phyloP scores from a whole-genome alignment of 2,329 filamentous ascomycete genomes.

The Talaromyces sp. region DNA sequence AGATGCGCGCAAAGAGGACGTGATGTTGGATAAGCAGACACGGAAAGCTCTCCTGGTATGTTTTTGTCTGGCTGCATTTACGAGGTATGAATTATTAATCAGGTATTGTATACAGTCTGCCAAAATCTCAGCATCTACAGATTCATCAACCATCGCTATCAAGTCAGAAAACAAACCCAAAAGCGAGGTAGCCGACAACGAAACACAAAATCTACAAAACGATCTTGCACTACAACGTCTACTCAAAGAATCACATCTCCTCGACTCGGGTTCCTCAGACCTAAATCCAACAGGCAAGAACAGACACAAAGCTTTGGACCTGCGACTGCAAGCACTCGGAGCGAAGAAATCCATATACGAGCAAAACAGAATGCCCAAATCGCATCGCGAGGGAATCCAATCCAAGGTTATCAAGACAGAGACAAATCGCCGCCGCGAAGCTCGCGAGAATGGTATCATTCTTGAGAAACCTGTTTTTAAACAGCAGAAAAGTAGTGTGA shows the following conservation, averaged over 20 bases:
- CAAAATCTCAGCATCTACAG: conserved; percentile 48
- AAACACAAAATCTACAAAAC: conserved; percentile 72
- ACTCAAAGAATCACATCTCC: conserved; percentile 85
- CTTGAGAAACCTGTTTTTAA: conserved; percentile 60
- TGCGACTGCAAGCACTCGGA: conserved; percentile 77
- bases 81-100: conserved; percentile 15
- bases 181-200: conserved; percentile 53
- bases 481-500: conserved; percentile 30
- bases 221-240: conserved; percentile 89
- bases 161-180: conserved; percentile 25
- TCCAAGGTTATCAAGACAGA: conserved; percentile 65
- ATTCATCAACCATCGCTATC: conserved; percentile 20
- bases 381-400: conserved; percentile 78
- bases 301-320: conserved; percentile 75
- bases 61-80: neutral
- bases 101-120: conserved; percentile 27
- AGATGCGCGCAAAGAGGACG: conserved; percentile 40
- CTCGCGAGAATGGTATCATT: conserved; percentile 85
- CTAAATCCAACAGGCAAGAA: conserved; percentile 64
- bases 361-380: conserved; percentile 82
- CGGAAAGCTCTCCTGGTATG: conserved; percentile 75
- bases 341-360: conserved; percentile 70
- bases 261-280: conserved; percentile 57
- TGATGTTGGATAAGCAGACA: conserved; percentile 62
- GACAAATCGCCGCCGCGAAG: conserved; percentile 68